Evolutionary conservation across 148 eudicot species (phyloP).

Genomic region (Rhododendron ferrugineum): DNA sequence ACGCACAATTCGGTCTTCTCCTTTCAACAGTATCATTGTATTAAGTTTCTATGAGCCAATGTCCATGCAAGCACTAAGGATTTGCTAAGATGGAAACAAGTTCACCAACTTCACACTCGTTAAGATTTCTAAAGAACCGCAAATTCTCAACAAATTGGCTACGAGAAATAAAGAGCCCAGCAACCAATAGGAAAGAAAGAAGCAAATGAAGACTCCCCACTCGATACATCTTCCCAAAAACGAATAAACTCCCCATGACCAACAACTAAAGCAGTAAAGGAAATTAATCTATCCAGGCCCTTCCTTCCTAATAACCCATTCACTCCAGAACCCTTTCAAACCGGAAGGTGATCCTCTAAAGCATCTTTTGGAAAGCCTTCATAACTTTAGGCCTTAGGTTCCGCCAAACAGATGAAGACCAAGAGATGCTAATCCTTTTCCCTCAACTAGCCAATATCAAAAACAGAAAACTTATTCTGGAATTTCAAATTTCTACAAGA

Average conservation of each 20-base stretch:
- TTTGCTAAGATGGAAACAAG: not conserved
- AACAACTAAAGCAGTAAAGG: not conserved
- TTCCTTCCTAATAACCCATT: not conserved
- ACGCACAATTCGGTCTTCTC: not conserved
- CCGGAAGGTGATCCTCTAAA: not conserved
- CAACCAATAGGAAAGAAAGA: not conserved
- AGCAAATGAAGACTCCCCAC: not conserved
- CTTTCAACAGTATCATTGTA: not conserved
- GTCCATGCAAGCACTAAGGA: not conserved
- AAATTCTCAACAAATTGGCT: not conserved
- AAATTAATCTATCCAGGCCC: not conserved
- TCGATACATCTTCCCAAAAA: not conserved
- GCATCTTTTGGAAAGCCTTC: not conserved
- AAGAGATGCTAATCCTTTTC: not conserved
- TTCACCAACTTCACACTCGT: not conserved
- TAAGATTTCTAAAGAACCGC: not conserved
- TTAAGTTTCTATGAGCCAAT: not conserved
- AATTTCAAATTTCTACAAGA: not conserved
- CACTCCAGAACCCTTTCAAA: not conserved
- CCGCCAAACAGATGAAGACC: not conserved
- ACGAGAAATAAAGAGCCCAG: not conserved
- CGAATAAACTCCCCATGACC: not conserved
- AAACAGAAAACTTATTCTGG: not conserved
- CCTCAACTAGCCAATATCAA: not conserved
- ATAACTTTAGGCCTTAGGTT: not conserved